phyloP scores from a whole-genome alignment of 257 asterid species.

The Ajuga chamaepitys region DNA sequence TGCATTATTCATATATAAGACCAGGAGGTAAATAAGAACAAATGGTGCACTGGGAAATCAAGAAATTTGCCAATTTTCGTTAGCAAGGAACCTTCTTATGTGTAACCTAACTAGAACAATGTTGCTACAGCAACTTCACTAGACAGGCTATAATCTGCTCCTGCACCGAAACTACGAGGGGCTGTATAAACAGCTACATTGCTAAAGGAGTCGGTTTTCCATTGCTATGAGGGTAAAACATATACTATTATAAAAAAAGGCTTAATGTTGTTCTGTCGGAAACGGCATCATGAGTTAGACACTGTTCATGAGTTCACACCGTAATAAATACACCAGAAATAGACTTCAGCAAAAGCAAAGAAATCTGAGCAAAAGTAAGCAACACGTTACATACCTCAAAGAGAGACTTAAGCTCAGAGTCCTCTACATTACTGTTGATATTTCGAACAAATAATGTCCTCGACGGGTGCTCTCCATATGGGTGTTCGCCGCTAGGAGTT shows the following conservation, averaged over 20 bases:
- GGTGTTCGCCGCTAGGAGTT: slow-evolving; percentile 60
- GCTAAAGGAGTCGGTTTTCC: not conserved
- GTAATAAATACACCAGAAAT: no score
- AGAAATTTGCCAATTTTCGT: not conserved
- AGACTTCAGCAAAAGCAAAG: no score
- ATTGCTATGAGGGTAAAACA: not conserved
- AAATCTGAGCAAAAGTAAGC: not conserved
- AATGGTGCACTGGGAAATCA: not conserved
- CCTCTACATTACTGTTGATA: slow-evolving; percentile 71
- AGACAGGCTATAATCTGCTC: not conserved
- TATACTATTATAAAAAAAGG: not conserved
- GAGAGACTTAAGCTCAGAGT: slow-evolving; percentile 53
- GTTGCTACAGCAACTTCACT: not conserved
- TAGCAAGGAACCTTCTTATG: not conserved
- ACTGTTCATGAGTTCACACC: not conserved
- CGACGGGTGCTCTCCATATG: slow-evolving; percentile 75
- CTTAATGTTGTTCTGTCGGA: not conserved
- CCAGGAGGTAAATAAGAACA: not conserved
- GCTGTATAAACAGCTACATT: not conserved
- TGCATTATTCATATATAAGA: not conserved
- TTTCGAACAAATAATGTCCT: slow-evolving; percentile 71
- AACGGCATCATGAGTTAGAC: not conserved
- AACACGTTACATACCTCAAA: slow-evolving; percentile 45
- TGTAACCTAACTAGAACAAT: not conserved
- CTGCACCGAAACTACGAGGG: not conserved